Evolutionary conservation across 1,284 basidiomycete species (phyloP), one percentile per base, ranked within the genome.

Genomic region (Fomitopsis palustris): DNA sequence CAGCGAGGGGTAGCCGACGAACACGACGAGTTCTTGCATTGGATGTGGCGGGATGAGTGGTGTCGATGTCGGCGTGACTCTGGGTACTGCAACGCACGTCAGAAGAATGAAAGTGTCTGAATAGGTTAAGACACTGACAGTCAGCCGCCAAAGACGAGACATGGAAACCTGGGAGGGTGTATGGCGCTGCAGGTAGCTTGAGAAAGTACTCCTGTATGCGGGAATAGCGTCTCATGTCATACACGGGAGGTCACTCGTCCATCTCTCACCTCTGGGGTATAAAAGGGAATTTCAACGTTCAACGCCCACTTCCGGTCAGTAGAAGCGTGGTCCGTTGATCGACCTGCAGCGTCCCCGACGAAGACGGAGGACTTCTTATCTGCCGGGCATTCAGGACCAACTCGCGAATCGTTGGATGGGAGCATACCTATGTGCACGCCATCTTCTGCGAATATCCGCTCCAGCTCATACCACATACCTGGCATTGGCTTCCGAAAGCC

Each of bases 341-440:
- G 82, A 9, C 95, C 95, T 7, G 95, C 95, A 1, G 94, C 95
- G 67, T 98, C 95, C 5, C 95, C 95, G 2, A 97, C 88, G 67
- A 89, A 96, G 65, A 92, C 90, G 0, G 90, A 89, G 0, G 75
- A 57, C 0, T 70, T 61, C 64, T 84, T 81, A 71, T 96, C 93
- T 94, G 64, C 2, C 17, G 8, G 43, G 37, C 59, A 27, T 38
- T 39, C 38, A 55, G 35, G 45, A 10, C 31, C 10, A 8, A 29
- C 43, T 37, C 35, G 12, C 16, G 49, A 57, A 19, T 33, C 25
- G 47, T 37, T 4, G 3, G 3, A 25, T 8, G 42, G 19, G 10
- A 41, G 17, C 35, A 8, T 71, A 92, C 93, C 90, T 64, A 96
- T 89, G 21, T 77, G 71, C 14, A 89, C 74, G 2, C 82, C 81